phyloP scores from a whole-genome alignment of 176 grass and related monocot genomes.

The Avena insularis region DNA sequence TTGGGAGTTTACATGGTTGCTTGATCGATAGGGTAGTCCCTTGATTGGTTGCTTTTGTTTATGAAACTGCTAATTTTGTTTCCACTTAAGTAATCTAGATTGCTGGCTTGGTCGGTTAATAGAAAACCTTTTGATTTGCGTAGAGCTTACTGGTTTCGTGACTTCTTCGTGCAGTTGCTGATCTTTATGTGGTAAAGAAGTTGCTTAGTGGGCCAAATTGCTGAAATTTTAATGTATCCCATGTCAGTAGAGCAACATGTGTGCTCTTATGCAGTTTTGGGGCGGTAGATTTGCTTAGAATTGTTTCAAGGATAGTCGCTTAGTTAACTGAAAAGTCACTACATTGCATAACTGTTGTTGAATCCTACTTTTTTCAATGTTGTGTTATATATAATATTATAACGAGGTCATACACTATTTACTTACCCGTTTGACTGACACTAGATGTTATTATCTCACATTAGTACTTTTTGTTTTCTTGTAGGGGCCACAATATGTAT shows the following conservation, averaged over 20 bases:
- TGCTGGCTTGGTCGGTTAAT: neutral
- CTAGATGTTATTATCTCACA: neutral
- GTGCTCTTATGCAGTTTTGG: neutral
- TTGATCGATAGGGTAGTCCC: neutral
- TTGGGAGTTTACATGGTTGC: neutral
- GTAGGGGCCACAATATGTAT: conserved; percentile 94
- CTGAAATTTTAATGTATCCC: neutral
- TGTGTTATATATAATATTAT: neutral
- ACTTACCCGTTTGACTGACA: neutral
- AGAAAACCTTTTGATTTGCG: neutral
- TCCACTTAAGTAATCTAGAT: conserved; percentile 4
- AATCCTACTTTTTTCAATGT: neutral
- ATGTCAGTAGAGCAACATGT: neutral
- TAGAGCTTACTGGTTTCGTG: neutral
- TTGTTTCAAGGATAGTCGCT: neutral
- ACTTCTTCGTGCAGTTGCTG: neutral
- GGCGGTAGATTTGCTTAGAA: neutral
- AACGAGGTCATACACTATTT: neutral
- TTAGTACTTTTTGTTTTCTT: conserved; percentile 19
- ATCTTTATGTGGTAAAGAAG: conserved; percentile 27
- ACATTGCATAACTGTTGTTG: neutral
- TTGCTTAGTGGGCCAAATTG: conserved; percentile 28
- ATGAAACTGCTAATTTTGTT: conserved; percentile 3
- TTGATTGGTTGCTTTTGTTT: neutral
- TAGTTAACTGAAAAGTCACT: neutral